phyloP scores from a whole-genome alignment of 129 eudicot genomes.

The Mikania micrantha region DNA sequence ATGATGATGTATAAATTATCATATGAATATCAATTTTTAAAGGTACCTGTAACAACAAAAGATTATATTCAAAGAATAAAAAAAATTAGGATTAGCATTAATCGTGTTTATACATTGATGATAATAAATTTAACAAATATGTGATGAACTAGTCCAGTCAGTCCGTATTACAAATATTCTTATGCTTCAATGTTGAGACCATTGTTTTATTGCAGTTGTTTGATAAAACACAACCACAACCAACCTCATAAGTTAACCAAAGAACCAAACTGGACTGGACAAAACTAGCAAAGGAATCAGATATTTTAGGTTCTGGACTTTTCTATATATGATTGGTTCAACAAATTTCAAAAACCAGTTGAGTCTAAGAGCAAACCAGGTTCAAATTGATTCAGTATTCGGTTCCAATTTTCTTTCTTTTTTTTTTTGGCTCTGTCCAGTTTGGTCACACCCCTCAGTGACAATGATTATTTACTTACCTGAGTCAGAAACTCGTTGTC shows the following conservation, averaged over 20 bases:
- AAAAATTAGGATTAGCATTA: neutral
- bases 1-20: neutral
- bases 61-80: neutral
- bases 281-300: neutral
- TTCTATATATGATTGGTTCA: neutral
- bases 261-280: neutral
- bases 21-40: neutral
- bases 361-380: neutral
- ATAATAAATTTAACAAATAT: neutral
- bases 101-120: neutral
- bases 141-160: neutral
- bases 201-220: constrained; percentile 1
- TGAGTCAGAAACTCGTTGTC: constrained; percentile 74
- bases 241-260: too few relatives aligned
- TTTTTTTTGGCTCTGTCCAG: neutral
- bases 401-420: neutral
- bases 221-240: too few relatives aligned
- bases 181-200: constrained; percentile 75
- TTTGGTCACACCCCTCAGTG: neutral
- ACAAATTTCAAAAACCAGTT: neutral
- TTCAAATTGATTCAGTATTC: neutral
- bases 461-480: constrained; percentile 28
- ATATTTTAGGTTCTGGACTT: neutral
- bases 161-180: constrained; percentile 20
- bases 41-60: neutral